A percentile compares a stretch with the other conserved stretches of the same genome.
Conservation (phyloP, 495 filamentous ascomycete species). For the Talaromyces borbonicus region DNA sequence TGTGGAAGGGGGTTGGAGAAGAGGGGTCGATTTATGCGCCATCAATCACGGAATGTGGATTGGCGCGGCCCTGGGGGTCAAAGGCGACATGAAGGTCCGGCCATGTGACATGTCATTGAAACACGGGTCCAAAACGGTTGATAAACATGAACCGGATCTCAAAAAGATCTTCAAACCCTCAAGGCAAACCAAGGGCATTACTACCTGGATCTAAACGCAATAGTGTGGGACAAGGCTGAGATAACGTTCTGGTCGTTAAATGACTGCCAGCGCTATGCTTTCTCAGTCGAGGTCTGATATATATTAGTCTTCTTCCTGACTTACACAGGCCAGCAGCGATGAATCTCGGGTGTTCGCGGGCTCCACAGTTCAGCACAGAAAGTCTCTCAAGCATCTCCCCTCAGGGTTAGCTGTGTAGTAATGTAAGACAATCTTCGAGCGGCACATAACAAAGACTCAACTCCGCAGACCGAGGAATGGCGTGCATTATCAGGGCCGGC, state of each 20-base stretch:
- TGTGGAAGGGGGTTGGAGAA: background rate
- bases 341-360: too few relatives aligned
- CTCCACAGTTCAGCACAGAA: too few relatives aligned
- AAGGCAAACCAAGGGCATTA: too few relatives aligned
- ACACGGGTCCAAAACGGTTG: constrained; percentile 1
- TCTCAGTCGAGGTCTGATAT: too few relatives aligned
- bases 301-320: too few relatives aligned
- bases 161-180: too few relatives aligned
- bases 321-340: too few relatives aligned
- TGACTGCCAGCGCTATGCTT: too few relatives aligned
- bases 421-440: background rate
- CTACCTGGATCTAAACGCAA: background rate
- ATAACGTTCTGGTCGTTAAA: background rate
- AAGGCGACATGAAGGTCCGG: background rate
- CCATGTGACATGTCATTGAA: background rate
- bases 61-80: background rate
- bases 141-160: background rate
- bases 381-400: background rate
- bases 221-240: constrained; percentile 1
- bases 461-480: constrained; percentile 4
- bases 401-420: background rate
- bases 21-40: background rate
- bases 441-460: background rate
- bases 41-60: background rate
- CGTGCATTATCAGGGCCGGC: background rate